Conservation (phyloP, 176 grass and related monocot genomes). For the Guadua angustifolia region DNA sequence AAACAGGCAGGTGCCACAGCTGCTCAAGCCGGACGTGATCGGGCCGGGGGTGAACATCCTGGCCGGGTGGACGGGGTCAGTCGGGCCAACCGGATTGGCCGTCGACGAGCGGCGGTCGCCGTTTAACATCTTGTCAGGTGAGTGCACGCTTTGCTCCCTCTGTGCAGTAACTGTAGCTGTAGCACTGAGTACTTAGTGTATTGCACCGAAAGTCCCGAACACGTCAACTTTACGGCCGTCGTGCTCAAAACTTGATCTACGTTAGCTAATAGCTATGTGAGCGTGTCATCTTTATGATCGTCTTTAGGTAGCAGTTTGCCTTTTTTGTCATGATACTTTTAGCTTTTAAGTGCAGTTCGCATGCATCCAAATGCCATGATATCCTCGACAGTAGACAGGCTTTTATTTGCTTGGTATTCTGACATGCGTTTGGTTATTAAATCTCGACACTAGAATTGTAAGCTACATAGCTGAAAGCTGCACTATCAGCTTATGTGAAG, state of each 20-base stretch:
- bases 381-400: slow-evolving; percentile 4
- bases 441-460: background rate
- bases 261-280: background rate
- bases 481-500: background rate
- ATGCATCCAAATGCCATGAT: slow-evolving; percentile 38
- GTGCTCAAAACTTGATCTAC: slow-evolving; percentile 8
- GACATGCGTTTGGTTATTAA: background rate
- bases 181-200: slow-evolving; percentile 2
- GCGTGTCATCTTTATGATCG: background rate
- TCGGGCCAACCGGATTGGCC: slow-evolving; percentile 66
- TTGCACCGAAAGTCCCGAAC: slow-evolving; percentile 11
- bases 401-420: background rate
- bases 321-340: slow-evolving; percentile 39
- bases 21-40: slow-evolving; percentile 95
- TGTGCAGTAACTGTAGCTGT: background rate
- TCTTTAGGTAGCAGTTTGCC: slow-evolving; percentile 5
- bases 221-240: background rate
- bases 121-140: slow-evolving; percentile 86
- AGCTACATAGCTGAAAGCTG: background rate
- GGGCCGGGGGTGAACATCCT: slow-evolving; percentile 87
- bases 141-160: slow-evolving; percentile 43
- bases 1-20: slow-evolving; percentile 63
- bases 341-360: slow-evolving; percentile 35
- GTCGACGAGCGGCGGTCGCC: slow-evolving; percentile 62
- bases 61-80: slow-evolving; percentile 70